Evolutionary conservation across 2,329 filamentous ascomycete species (phyloP), one percentile per base, ranked within the genome.

Genomic region (Aspergillus flavus): DNA sequence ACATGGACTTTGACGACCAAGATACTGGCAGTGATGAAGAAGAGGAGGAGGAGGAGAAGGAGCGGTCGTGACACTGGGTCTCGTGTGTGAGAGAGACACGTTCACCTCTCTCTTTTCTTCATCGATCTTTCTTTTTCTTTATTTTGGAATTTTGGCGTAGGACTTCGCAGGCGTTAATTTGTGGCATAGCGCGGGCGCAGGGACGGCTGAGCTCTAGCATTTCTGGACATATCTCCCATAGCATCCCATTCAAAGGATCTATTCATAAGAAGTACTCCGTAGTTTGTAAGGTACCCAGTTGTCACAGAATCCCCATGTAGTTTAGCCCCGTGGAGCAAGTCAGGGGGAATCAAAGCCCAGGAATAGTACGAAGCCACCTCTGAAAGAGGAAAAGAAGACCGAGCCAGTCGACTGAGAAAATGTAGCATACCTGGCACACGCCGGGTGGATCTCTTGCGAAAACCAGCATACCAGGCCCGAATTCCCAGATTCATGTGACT

Each of bases 21-120:
- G 79, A 79, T 46, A 84, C 86, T 19, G 86, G 85, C 12, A 85
- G 85, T 36, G 89, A 89, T 12, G 85, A 87, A 10, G 85, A 87
- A 50, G 85, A 87, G 46, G 66, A 69, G 19, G 68, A 62, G 14
- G 36, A 54, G 21, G 23, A 45, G 45, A 48, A 57, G 32, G 23
- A 45, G 10, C 52, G 50, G 32, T 19, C 21, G 30, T 58, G 58
- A 57, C 10, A 28, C 6, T 30, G 9, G 10, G 16, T 19, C 48
- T 52, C 28, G 9, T 52, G 16, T 11, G 30, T 4, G 48, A 21
- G 6, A 16, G 7, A 52, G 19, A 12, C 16, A 11, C 14, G 12
- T 10, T 32, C 14, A 32, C 19, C 48, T 52, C 39, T 41, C 39
- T 10, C 16, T 6, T 9, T 41, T 3, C 19, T n/a, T 6, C 5